These are phyloP conservation scores for Podila horticola DNA, from an alignment of 192 early-diverging fungal genomes.

Conservation along the genomic window DNA sequence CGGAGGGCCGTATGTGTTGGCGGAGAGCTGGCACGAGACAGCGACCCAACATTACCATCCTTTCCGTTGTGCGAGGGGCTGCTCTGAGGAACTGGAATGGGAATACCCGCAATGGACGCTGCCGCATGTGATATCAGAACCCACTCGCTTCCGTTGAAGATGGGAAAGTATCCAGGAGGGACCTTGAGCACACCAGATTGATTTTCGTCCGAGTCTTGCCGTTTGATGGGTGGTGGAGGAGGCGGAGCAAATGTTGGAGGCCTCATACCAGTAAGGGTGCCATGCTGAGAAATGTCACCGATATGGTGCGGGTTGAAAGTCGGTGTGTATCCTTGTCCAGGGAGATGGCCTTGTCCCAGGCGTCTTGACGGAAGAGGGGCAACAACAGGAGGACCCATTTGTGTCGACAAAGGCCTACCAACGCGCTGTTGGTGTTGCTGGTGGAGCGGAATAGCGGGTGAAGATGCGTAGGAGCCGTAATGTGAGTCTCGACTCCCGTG, in stretches of 20 bases:
- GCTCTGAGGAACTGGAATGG: slow-evolving; percentile 29
- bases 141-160: slow-evolving; percentile 47
- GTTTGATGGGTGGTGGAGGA: slow-evolving; percentile 15
- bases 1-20: slow-evolving; percentile 6
- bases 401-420: slow-evolving; percentile 36
- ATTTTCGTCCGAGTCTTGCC: slow-evolving; percentile 24
- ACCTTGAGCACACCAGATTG: slow-evolving; percentile 41
- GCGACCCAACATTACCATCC: neutral
- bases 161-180: slow-evolving; percentile 46
- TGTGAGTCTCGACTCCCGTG: neutral
- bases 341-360: slow-evolving; percentile 15
- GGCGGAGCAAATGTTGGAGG: neutral
- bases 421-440: slow-evolving; percentile 24
- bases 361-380: slow-evolving; percentile 34
- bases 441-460: slow-evolving; percentile 6
- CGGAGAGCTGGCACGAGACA: slow-evolving; percentile 7
- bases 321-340: slow-evolving; percentile 10
- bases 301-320: slow-evolving; percentile 11
- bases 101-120: slow-evolving; percentile 31
- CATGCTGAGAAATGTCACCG: neutral
- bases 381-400: slow-evolving; percentile 27
- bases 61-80: slow-evolving; percentile 21
- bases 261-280: neutral
- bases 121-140: slow-evolving; percentile 41
- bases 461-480: neutral